Base-by-base conservation (phyloP, 1,284 basidiomycete genomes). In the Fereydounia khargensis region DNA sequence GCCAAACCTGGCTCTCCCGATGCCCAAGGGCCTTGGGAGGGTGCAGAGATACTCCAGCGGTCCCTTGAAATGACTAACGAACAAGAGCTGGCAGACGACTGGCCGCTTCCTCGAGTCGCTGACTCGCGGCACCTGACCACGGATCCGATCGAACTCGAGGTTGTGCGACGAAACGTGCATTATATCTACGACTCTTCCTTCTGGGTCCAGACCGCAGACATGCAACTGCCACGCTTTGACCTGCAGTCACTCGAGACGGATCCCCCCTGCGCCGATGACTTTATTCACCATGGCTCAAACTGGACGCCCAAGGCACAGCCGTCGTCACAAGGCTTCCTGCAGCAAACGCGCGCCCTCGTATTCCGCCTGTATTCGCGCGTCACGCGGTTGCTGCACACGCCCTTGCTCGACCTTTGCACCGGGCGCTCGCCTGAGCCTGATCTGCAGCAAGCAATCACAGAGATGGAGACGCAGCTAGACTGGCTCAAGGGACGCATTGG, bases 361-460 rank as follows among this genome's bases (percentile, higher is more conserved):
- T 64, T 59, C 40, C 56, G 47, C 21, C 55, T 49, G 13, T 64
- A 61, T 28, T 54, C 49, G 6, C 54, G 63, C n/a, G n/a, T 65
- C 19, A 53, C 47, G 1, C 51, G 60, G 14, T 43, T 68, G 43
- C 33, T 68, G 41, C 57, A 68, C 32, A 68, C 59, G 8, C 65
- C 65, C 8, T 43, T 68, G 8, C 42, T 56, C 23, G 58, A 62
- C 35, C 56, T 68, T 18, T 43, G 63, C 37, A 51, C 46, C 16
- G 63, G 59, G 7, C 40, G 46, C 25, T 59, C 56, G 24, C 55
- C 58, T 13, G 62, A 68, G 42, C 55, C 56, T n/a, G 62, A 68
- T 34, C 51, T 68, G 35, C 65, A 68, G 47, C 42, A 37, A 17
- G 55, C 62, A 23, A 56, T 68, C 30, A 50, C 47, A 34, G 54